Evolutionary conservation across 352 stramenopile species (phyloP).

Genomic region (Pythium insidiosum): DNA sequence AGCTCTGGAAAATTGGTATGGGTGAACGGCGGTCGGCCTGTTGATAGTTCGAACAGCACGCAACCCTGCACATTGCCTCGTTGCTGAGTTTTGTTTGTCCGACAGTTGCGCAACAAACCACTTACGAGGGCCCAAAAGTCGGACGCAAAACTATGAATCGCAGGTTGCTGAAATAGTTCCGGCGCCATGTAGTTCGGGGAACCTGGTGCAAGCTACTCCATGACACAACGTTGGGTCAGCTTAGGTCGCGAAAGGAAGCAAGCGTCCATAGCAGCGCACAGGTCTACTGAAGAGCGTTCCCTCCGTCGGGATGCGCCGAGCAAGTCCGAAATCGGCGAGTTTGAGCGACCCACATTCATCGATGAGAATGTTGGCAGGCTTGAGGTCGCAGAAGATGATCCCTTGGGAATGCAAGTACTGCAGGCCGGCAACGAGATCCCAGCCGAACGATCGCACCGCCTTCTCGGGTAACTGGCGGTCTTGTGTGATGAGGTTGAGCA

Average conservation of each 20-base stretch:
- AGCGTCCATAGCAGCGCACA: constrained; percentile 16
- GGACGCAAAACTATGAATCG: constrained; percentile 85
- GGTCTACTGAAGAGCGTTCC: constrained; percentile 18
- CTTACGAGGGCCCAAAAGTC: constrained; percentile 82
- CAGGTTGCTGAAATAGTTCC: constrained; percentile 82
- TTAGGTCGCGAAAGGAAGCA: too few species aligned
- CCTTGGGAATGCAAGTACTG: constrained; percentile 87
- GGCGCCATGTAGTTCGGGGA: constrained; percentile 90
- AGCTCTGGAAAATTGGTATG: constrained; percentile 70
- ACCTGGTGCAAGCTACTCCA: constrained; percentile 40
- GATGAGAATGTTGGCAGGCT: constrained; percentile 87
- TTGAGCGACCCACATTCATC: constrained; percentile 91
- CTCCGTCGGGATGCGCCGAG: constrained; percentile 66
- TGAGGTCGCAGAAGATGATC: constrained; percentile 89
- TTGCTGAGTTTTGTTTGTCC: too few species aligned
- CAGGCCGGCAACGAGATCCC: constrained; percentile 65
- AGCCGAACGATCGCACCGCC: constrained; percentile 65
- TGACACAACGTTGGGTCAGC: not conserved
- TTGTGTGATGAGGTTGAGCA: constrained; percentile 88
- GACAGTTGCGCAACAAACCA: too few species aligned
- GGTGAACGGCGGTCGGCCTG: constrained; percentile 56
- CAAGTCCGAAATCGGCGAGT: constrained; percentile 87
- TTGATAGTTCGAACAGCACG: constrained; percentile 69
- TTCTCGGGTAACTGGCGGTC: constrained; percentile 77
- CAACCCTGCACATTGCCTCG: too few species aligned